A percentile compares a stretch with the other conserved stretches of the same genome.
Evolutionary conservation across 306 rosid genomes (phyloP).

Genomic region (Trifolium repens): DNA sequence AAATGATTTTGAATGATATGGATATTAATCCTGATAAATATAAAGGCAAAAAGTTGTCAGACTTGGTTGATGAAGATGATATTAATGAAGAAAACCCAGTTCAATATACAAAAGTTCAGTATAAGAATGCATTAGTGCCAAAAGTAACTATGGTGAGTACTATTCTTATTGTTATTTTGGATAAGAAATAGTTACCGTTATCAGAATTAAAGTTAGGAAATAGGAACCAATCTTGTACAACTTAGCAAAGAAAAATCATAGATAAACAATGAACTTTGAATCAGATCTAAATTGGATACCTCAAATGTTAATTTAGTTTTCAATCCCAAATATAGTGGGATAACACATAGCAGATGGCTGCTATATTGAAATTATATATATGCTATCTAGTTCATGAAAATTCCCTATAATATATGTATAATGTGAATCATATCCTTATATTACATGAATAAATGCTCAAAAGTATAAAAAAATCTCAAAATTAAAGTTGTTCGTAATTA

Average conservation of each 20-base stretch:
- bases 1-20: conserved; percentile 82
- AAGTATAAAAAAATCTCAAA: background rate
- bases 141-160: conserved; percentile 74
- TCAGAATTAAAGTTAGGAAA: background rate
- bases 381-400: background rate
- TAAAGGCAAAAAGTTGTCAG: conserved; percentile 70
- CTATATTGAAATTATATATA: background rate
- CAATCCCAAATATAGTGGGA: background rate
- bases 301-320: conserved; percentile 5
- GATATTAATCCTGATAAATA: conserved; percentile 83
- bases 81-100: conserved; percentile 80
- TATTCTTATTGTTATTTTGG: conserved; percentile 20
- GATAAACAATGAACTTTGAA: conserved; percentile 19
- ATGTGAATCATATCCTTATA: too few species aligned
- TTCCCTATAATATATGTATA: background rate
- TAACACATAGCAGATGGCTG: background rate
- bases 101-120: conserved; percentile 64
- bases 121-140: conserved; percentile 69
- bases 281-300: conserved; percentile 6
- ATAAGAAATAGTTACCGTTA: background rate
- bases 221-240: conserved; percentile 10
- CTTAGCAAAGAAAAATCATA: conserved; percentile 4
- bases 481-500: background rate
- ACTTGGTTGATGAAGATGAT: conserved; percentile 71
- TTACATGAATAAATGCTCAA: conserved; percentile 22